These are phyloP conservation scores for Schizochytrium sp. DNA, from an alignment of 108 stramenopile species.

Conservation along the genomic window DNA sequence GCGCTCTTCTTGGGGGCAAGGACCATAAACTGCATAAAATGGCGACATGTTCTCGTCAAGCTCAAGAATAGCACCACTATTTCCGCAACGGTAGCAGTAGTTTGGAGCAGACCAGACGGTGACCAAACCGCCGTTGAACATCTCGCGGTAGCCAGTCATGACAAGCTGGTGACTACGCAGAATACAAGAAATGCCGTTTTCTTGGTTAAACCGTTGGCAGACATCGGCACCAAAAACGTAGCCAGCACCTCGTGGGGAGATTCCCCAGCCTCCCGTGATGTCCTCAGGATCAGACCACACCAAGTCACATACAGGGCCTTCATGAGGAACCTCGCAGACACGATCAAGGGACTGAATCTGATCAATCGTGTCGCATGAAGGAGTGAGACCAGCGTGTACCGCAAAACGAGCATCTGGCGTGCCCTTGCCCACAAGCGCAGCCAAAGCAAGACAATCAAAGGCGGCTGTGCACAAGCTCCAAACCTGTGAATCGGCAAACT, in stretches of 20 bases:
- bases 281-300: constrained; percentile 98
- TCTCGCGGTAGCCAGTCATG: constrained; percentile 98
- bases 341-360: constrained; percentile 95
- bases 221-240: constrained; percentile 94
- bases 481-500: constrained; percentile 94
- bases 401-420: constrained; percentile 83
- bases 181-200: constrained; percentile 88
- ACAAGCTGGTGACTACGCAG: constrained; percentile 91
- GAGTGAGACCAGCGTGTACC: constrained; percentile 94
- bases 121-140: constrained; percentile 92
- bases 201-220: constrained; percentile 86
- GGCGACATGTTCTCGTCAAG: constrained; percentile 90
- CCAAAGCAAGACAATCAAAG: constrained; percentile 95
- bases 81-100: constrained; percentile 99
- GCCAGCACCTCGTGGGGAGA: constrained; percentile 94
- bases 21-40: constrained; percentile 92
- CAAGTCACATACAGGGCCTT: constrained; percentile 98
- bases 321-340: constrained; percentile 96
- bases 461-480: constrained; percentile 97
- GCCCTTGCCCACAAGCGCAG: constrained; percentile 92
- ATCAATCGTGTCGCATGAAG: constrained; percentile 93
- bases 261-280: constrained; percentile 91
- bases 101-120: constrained; percentile 98
- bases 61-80: constrained; percentile 98
- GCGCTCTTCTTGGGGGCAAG: constrained; percentile 64